Base-by-base conservation (phyloP, 441 rosid genomes). In the Adansonia grandidieri region DNA sequence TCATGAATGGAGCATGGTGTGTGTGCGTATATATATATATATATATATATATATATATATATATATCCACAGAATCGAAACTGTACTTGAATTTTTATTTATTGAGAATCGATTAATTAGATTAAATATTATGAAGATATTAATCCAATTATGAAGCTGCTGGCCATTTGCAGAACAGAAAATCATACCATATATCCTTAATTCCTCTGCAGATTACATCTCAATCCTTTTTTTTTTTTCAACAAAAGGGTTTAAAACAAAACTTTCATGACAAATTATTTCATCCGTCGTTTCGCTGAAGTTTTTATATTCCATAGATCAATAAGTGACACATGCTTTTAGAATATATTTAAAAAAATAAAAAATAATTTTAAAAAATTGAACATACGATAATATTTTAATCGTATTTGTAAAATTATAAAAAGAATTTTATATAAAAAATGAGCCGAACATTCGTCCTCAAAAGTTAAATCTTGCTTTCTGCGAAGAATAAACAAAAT, bases 61-160 rank as follows among this genome's bases (percentile, higher is more conserved):
- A 28, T 61, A 22, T 61, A 28, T 28, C 32, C 32, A 28, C 32
- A 28, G 32, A 28, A 28, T 28, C 32, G 32, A 28, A 28, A 28
- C 32, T 28, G 32, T 40, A n/a, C 6, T 11, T 50, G 22, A 6
- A 53, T 5, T 53, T 40, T 40, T 5, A 40, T 40, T 40, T 40
- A 40, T 40, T 40, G 6, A 40, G 44, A 40, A 5, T 40, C 44
- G 5, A 40, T 40, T 40, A 0, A 40, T 40, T 40, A 40, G 44
- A 13, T 28, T 61, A 24, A 24, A 6, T 50, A 71, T 51, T 24
- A 70, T 7, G 9, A 48, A 11, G 15, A 57, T 6, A 48, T 20
- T 17, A 42, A 58, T 48, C 4, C 42, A 47, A 77, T 77, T 51
- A 56, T 37, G 20, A 51, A 24, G 80, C 19, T 56, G 47, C 70